Evolutionary conservation across 2,329 filamentous ascomycete genomes (phyloP).

Genomic region (Cladosporium phlei): DNA sequence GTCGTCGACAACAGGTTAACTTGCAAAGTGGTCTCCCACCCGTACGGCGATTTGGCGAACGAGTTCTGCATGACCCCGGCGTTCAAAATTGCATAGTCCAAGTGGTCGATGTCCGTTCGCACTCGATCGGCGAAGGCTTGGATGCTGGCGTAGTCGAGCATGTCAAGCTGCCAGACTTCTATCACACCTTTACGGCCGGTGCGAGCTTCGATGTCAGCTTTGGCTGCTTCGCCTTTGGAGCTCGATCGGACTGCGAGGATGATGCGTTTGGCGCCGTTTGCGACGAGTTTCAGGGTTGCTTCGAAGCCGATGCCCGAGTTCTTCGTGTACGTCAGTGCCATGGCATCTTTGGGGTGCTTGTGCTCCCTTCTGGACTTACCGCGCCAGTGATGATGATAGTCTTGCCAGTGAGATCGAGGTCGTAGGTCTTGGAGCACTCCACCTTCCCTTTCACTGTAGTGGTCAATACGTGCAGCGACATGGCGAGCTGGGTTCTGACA

Average conservation of each 20-base stretch:
- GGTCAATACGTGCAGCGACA: too few relatives aligned
- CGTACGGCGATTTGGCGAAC: constrained; percentile 28
- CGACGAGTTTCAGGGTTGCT: not conserved
- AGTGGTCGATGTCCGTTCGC: constrained; percentile 28
- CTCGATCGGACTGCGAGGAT: constrained; percentile 43
- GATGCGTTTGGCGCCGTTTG: constrained; percentile 31
- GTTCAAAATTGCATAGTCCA: constrained; percentile 30
- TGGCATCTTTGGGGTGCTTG: not conserved
- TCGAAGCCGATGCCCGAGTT: not conserved
- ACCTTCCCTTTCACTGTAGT: too few relatives aligned
- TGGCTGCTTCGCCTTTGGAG: constrained; percentile 43
- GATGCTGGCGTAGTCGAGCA: constrained; percentile 37
- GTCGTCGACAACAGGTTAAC: constrained; percentile 56
- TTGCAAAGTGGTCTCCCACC: constrained; percentile 47
- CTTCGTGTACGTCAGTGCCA: not conserved
- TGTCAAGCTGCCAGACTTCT: constrained; percentile 45
- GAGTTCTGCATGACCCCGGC: constrained; percentile 31
- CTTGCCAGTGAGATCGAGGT: not conserved
- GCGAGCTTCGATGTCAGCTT: constrained; percentile 34
- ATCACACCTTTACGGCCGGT: constrained; percentile 32
- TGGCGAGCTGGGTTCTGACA: too few relatives aligned
- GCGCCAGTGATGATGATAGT: not conserved
- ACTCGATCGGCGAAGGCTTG: constrained; percentile 31
- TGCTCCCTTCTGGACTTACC: not conserved
- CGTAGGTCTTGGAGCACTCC: too few relatives aligned